Evolutionary conservation across 805 yeast genomes (phyloP).

Genomic region (Metschnikowia sp.): DNA sequence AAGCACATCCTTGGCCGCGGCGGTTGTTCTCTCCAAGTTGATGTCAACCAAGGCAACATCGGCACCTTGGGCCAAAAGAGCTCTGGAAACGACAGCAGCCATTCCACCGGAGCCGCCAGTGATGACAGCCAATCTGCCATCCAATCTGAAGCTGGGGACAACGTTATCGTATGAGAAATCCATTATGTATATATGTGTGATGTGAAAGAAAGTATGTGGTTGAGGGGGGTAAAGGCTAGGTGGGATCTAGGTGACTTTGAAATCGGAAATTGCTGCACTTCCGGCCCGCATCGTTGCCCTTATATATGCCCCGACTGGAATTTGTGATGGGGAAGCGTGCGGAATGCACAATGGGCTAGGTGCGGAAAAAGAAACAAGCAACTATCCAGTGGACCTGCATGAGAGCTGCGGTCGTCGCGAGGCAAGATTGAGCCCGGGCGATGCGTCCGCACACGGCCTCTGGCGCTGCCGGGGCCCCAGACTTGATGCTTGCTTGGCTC

Average conservation of each 20-base stretch:
- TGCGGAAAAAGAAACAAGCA: conserved; percentile 9
- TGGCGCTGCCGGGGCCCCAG: too few relatives aligned
- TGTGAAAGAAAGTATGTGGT: neutral
- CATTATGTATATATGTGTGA: conserved; percentile 7
- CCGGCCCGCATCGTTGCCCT: neutral
- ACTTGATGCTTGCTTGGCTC: too few relatives aligned
- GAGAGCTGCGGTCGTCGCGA: neutral
- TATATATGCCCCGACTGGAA: conserved; percentile 8
- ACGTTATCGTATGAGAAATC: conserved; percentile 41
- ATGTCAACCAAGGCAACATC: conserved; percentile 70
- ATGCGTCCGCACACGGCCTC: neutral
- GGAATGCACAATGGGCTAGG: conserved; percentile 8
- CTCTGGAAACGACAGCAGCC: conserved; percentile 61
- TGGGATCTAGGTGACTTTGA: neutral
- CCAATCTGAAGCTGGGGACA: conserved; percentile 64
- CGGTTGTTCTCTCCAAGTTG: conserved; percentile 54
- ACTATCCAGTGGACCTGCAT: neutral
- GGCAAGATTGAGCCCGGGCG: neutral
- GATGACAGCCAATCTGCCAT: conserved; percentile 65
- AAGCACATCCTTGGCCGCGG: conserved; percentile 49
- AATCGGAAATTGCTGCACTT: neutral
- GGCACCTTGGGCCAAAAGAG: conserved; percentile 73
- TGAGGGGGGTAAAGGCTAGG: neutral
- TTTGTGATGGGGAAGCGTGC: conserved; percentile 4
- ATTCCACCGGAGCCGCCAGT: conserved; percentile 86